Conservation (phyloP, 2,329 filamentous ascomycete species). For the Colletotrichum abscissum region DNA sequence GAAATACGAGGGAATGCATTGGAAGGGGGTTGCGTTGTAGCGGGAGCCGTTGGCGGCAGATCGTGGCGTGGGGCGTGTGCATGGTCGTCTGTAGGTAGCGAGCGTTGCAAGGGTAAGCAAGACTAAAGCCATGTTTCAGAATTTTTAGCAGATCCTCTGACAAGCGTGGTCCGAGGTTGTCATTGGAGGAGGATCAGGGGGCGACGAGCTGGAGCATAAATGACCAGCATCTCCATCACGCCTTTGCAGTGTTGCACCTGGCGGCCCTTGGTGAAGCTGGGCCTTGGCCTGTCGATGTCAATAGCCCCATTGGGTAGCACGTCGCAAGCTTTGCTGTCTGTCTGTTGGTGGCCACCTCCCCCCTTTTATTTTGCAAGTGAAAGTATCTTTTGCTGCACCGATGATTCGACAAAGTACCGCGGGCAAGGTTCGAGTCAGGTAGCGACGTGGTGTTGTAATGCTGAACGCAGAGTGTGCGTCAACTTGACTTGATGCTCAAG, state of each 20-base stretch:
- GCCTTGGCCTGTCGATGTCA: constrained; percentile 26
- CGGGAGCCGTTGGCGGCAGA: constrained; percentile 27
- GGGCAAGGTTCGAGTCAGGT: constrained; percentile 23
- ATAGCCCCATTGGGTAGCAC: constrained; percentile 28
- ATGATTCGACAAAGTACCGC: constrained; percentile 20
- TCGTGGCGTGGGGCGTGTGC: constrained; percentile 30
- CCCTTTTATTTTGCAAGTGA: constrained; percentile 6
- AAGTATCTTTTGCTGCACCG: constrained; percentile 21
- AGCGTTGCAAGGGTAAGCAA: constrained; percentile 16
- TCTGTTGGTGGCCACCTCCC: constrained; percentile 1
- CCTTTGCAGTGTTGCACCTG: constrained; percentile 26
- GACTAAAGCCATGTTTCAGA: constrained; percentile 33
- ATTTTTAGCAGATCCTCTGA: constrained; percentile 32
- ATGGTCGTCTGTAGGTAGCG: constrained; percentile 11
- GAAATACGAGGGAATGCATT: constrained; percentile 10
- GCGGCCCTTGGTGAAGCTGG: constrained; percentile 18
- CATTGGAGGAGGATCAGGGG: constrained; percentile 23
- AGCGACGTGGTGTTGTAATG: not conserved
- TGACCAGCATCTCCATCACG: constrained; percentile 29
- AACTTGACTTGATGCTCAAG: not conserved
- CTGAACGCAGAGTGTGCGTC: not conserved
- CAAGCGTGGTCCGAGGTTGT: constrained; percentile 33
- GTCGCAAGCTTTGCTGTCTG: constrained; percentile 29
- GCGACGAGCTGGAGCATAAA: constrained; percentile 32
- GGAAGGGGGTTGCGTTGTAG: constrained; percentile 5